Evolutionary conservation across 2,329 filamentous ascomycete species (phyloP).

Genomic region (Trichoderma oligosporum): DNA sequence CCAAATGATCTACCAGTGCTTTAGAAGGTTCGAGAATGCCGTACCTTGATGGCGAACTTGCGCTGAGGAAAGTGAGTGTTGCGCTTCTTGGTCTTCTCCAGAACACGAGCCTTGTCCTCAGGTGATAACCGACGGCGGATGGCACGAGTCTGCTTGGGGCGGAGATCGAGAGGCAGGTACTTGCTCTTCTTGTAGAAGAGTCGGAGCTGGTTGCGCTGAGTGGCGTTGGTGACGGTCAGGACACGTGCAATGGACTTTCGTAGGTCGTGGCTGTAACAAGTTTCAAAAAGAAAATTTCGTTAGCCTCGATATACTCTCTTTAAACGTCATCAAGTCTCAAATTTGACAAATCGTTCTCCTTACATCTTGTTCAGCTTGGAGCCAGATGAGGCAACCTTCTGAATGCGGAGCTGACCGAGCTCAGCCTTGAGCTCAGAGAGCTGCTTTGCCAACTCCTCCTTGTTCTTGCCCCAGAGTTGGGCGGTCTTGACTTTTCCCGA

Average conservation of each 20-base stretch:
- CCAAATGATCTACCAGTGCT: not conserved
- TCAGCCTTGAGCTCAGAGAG: slow-evolving; percentile 93
- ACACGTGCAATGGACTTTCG: slow-evolving; percentile 99
- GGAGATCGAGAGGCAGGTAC: slow-evolving; percentile 97
- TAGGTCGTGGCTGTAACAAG: slow-evolving; percentile 86
- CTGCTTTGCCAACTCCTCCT: slow-evolving; percentile 96
- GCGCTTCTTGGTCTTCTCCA: slow-evolving; percentile 97
- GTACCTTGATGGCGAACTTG: slow-evolving; percentile 98
- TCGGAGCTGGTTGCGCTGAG: slow-evolving; percentile 95
- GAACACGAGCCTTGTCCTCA: slow-evolving; percentile 78
- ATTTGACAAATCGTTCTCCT: slow-evolving; percentile 35
- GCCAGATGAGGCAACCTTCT: slow-evolving; percentile 94
- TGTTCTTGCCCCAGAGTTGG: slow-evolving; percentile 98
- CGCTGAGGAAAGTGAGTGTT: slow-evolving; percentile 93
- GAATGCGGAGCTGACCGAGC: slow-evolving; percentile 92
- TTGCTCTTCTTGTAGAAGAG: slow-evolving; percentile 99
- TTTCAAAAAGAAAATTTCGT: slow-evolving; percentile 21
- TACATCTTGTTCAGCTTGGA: slow-evolving; percentile 98
- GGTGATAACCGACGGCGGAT: slow-evolving; percentile 93
- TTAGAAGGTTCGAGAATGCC: slow-evolving; percentile 13
- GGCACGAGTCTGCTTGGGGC: slow-evolving; percentile 95
- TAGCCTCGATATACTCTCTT: slow-evolving; percentile 24
- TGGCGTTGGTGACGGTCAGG: slow-evolving; percentile 99
- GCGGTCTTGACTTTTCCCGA: slow-evolving; percentile 81
- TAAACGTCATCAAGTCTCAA: not conserved